Percentiles rank a stretch among this genome's conserved stretches.
phyloP scores from a whole-genome alignment of 2,329 filamentous ascomycete genomes.

The Fusarium sp. region DNA sequence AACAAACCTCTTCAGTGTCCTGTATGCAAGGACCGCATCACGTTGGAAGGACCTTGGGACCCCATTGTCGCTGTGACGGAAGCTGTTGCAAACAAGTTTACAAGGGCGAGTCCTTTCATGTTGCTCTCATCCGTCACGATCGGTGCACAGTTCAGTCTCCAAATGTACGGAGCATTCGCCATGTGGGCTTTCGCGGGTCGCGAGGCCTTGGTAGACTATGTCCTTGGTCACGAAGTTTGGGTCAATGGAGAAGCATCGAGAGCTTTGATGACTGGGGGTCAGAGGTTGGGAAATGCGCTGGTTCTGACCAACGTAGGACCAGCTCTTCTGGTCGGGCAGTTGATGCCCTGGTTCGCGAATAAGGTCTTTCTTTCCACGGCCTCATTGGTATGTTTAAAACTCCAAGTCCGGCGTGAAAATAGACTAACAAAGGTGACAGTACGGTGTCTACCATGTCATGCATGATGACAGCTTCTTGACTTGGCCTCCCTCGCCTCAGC shows the following conservation, averaged over 20 bases:
- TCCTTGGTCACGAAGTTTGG: constrained; percentile 51
- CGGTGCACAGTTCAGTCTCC: constrained; percentile 63
- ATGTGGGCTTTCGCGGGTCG: constrained; percentile 65
- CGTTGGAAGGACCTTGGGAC: constrained; percentile 79
- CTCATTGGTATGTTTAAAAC: constrained; percentile 51
- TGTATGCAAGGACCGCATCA: constrained; percentile 86
- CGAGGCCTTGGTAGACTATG: constrained; percentile 56
- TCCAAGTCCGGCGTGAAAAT: no score
- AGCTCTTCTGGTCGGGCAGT: constrained; percentile 56
- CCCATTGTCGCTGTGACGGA: constrained; percentile 75
- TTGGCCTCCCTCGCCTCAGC: constrained; percentile 66
- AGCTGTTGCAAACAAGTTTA: constrained; percentile 64
- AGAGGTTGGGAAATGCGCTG: constrained; percentile 49
- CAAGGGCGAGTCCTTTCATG: constrained; percentile 68
- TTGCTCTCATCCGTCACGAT: constrained; percentile 69
- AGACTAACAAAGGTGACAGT: constrained; percentile 51
- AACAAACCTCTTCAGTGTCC: constrained; percentile 81
- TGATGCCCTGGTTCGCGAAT: constrained; percentile 57
- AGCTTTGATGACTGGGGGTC: constrained; percentile 42
- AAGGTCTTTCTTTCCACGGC: constrained; percentile 57
- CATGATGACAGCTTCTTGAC: constrained; percentile 57
- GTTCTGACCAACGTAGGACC: constrained; percentile 60
- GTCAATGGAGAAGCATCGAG: constrained; percentile 42
- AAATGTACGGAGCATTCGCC: constrained; percentile 64
- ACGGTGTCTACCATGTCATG: constrained; percentile 58